Percentiles rank a stretch among this genome's conserved stretches.
phyloP scores from a whole-genome alignment of 2,329 filamentous ascomycete genomes.

The Aspergillus thermomutatus region DNA sequence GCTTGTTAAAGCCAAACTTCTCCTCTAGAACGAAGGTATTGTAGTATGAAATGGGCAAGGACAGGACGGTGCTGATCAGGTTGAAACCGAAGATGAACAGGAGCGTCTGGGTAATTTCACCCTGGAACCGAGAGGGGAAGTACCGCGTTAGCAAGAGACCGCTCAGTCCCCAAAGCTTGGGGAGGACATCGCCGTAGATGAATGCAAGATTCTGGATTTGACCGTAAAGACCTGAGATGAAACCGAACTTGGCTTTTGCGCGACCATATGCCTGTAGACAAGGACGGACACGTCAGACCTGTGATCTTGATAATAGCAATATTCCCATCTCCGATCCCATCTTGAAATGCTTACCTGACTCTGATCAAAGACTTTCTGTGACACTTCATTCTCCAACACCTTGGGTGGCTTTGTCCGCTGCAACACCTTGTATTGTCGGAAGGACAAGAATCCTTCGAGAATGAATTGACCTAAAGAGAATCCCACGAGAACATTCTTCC shows the following conservation, averaged over 20 bases:
- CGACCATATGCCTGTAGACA: constrained; percentile 73
- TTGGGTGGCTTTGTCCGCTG: constrained; percentile 76
- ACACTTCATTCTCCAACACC: constrained; percentile 83
- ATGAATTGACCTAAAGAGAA: constrained; percentile 91
- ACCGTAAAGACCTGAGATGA: constrained; percentile 75
- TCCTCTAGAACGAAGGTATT: constrained; percentile 95
- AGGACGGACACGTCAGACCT: background rate
- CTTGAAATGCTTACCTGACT: constrained; percentile 59
- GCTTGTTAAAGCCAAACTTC: constrained; percentile 98
- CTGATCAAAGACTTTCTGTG: constrained; percentile 88
- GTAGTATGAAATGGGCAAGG: constrained; percentile 81
- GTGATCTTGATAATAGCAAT: background rate
- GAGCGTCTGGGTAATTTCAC: constrained; percentile 91
- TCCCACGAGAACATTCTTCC: constrained; percentile 93
- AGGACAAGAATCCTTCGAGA: constrained; percentile 83
- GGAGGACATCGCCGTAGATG: constrained; percentile 86
- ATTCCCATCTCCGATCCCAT: background rate
- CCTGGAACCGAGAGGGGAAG: constrained; percentile 73
- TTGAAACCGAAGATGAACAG: constrained; percentile 88
- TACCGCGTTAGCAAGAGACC: constrained; percentile 71
- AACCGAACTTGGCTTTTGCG: constrained; percentile 87
- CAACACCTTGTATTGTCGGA: constrained; percentile 85
- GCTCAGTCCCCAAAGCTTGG: constrained; percentile 82
- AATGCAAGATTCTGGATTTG: constrained; percentile 86
- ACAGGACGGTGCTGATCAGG: constrained; percentile 73